These are phyloP conservation scores for Pleurotus tuoliensis DNA, from an alignment of 768 basidiomycete genomes.

Conservation along the genomic window DNA sequence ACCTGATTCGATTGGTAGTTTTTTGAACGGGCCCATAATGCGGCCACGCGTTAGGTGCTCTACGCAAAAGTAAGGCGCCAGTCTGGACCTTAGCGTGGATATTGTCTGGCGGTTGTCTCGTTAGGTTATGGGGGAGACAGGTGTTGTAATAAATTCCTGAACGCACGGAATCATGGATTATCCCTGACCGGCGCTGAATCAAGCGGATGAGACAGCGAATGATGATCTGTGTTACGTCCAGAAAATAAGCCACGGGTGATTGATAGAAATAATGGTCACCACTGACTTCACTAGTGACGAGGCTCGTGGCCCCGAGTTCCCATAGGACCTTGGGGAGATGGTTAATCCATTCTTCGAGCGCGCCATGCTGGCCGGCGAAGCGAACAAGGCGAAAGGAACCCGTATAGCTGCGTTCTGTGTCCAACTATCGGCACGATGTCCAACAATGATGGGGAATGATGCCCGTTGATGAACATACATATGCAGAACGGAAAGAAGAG, in stretches of 20 bases:
- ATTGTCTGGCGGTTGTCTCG: constrained; percentile 36
- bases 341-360: constrained; percentile 62
- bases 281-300: constrained; percentile 57
- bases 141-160: neutral
- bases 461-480: too few relatives aligned
- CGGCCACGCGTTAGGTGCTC: constrained; percentile 71
- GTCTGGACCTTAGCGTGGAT: constrained; percentile 47
- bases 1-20: constrained; percentile 43
- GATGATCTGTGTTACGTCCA: constrained; percentile 36
- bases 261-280: neutral
- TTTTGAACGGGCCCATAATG: constrained; percentile 73
- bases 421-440: constrained; percentile 41
- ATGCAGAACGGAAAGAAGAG: neutral
- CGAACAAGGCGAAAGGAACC: constrained; percentile 42
- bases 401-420: constrained; percentile 47
- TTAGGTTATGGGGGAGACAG: constrained; percentile 8
- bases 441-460: neutral
- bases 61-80: constrained; percentile 79
- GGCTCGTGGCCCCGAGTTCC: constrained; percentile 69
- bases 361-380: constrained; percentile 22
- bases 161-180: constrained; percentile 43
- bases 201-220: constrained; percentile 61
- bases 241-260: constrained; percentile 8
- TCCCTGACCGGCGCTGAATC: constrained; percentile 48
- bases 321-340: constrained; percentile 81